Evolutionary conservation across 306 rosid species (phyloP).

Genomic region (Vachellia pachyceras): DNA sequence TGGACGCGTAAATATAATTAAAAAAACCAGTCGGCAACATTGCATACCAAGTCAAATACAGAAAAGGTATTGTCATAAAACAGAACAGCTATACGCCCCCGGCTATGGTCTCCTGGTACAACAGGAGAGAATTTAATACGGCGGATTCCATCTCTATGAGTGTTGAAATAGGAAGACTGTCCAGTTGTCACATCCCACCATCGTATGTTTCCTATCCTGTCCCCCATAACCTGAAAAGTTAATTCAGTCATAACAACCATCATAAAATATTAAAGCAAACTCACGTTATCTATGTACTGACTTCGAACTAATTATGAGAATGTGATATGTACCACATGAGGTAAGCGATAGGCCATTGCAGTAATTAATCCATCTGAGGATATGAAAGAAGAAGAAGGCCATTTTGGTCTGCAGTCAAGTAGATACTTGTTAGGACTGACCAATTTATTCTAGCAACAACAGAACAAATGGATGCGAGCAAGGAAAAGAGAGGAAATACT

Average conservation of each 20-base stretch:
- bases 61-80: constrained; percentile 96
- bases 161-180: constrained; percentile 90
- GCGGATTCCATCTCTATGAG: constrained; percentile 95
- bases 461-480: too few species aligned
- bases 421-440: not conserved
- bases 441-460: too few species aligned
- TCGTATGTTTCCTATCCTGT: constrained; percentile 86
- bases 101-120: constrained; percentile 84
- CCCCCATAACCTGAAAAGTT: constrained; percentile 93
- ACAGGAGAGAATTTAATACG: constrained; percentile 94
- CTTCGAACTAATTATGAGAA: constrained; percentile 32
- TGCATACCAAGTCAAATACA: constrained; percentile 88
- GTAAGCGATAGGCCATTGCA: constrained; percentile 99
- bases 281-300: constrained; percentile 21
- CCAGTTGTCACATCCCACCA: constrained; percentile 99
- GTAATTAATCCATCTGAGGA: constrained; percentile 90
- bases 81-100: constrained; percentile 92
- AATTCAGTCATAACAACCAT: constrained; percentile 49
- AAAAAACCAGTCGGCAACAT: constrained; percentile 24
- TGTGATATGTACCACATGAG: constrained; percentile 79
- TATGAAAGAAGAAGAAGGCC: constrained; percentile 97
- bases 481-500: too few species aligned
- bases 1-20: constrained; percentile 16
- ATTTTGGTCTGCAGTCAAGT: constrained; percentile 79
- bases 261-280: constrained; percentile 36